Base-by-base conservation (phyloP, 2,329 filamentous ascomycete species). In the Neonectria neomacrospora region DNA sequence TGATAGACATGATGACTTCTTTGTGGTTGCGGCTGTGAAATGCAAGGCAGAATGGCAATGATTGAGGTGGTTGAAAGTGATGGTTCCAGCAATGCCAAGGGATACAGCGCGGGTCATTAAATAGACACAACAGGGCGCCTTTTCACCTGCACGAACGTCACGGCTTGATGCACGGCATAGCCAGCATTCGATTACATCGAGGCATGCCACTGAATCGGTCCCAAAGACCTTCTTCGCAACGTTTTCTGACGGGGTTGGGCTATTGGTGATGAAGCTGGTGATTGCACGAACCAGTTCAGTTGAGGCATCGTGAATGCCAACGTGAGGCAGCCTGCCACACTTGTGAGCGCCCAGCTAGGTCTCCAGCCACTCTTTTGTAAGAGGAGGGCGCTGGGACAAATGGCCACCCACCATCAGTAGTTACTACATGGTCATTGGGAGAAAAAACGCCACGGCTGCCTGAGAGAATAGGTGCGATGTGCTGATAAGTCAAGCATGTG, bases 1-100 rank as follows among this genome's bases (percentile, higher is more conserved):
- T 60, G 9, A 63, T 50, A 11, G 71, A 65, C 70, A 72, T 72
- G 41, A 28, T 64, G 22, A 7, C 22, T 28, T 18, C 37, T 8
- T 39, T 28, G n/a, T 32, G 28, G 10, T 12, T 18, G 26, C 14
- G 16, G 9, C 28, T 3, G 12, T 48, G 5, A 30, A 8, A 30
- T n/a, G 47, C 16, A 50, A 50, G 47, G 47, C 28, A 50, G 28
- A 50, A 32, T 18, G 11, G 16, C 6, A 34, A 32, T 11, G 11
- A 50, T 32, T 3, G 11, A 18, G 28, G 18, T n/a, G 6, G 28
- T 16, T 18, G 11, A 14, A n/a, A 32, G 16, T 20, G 11, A 20
- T 18, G 11, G 11, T 14, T 7, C 6, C n/a, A 28, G 28, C 8
- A 61, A 45, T 30, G n/a, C 37, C 28, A 52, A 20, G 14, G 44